Base-by-base conservation (phyloP, 2,329 filamentous ascomycete species). In the Byssothecium circinans region DNA sequence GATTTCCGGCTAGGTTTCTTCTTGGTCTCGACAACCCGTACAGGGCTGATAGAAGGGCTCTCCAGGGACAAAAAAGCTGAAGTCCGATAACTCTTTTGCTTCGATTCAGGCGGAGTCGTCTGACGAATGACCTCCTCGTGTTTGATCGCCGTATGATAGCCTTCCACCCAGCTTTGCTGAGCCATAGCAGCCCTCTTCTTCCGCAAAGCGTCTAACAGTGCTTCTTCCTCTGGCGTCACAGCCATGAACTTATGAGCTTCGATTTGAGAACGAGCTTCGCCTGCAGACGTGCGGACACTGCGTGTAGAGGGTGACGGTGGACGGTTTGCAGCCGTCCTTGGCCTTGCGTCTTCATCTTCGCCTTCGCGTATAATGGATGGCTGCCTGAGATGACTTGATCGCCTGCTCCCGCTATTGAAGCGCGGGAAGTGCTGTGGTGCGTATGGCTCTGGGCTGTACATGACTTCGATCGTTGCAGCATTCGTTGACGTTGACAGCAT, bases 161-260 rank as follows among this genome's bases (percentile, higher is more conserved):
- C 71, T 50, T 74, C 68, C 1, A 67, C 57, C 47, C 68, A 70
- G 40, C 62, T 69, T 33, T 70, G 63, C 53, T 75, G 71, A 20
- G 68, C 68, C 75, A 77, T 77, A 7, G 69, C 71, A 10, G 75
- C 74, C 36, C 75, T 70, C 56, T 78, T 78, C 47, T 71, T 69
- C 7, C 76, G 73, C 74, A 79, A 77, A 61, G 78, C 63, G 45
- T 78, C 76, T 29, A 79, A 53, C 12, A 79, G 56, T 19, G 74
- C 72, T 59, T 77, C 76, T 55, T 79, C 76, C 56, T 79, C 76
- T 44, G 75, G 69, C 1, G 75, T 77, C 14, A 79, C 75, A 23
- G 74, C 73, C 71, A 79, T 77, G 23, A 72, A 57, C 47, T 71
- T 73, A 32, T 62, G 67, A 10, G 35, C 19, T 17, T 63, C 60